A percentile compares a stretch with the other conserved stretches of the same genome.
Conservation (phyloP, 345 rosid species). For the Lepidium sativum region DNA sequence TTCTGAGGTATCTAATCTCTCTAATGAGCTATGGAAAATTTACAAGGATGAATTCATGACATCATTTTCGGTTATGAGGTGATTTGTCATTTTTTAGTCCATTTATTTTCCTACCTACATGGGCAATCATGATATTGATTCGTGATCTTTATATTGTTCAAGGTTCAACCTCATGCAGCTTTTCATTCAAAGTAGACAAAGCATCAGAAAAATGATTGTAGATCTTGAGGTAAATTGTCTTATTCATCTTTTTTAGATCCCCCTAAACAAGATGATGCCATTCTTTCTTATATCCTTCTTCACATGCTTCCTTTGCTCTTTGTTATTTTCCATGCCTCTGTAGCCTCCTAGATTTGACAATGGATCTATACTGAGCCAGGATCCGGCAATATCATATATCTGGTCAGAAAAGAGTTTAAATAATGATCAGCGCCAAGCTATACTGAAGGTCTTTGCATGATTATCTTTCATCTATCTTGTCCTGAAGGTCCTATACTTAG, state of each 20-base stretch:
- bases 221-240: constrained; percentile 73
- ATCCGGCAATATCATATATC: constrained; percentile 90
- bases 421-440: constrained; percentile 93
- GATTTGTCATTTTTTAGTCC: constrained; percentile 6
- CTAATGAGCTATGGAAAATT: constrained; percentile 62
- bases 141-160: constrained; percentile 17
- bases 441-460: constrained; percentile 62
- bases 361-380: constrained; percentile 87
- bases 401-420: constrained; percentile 85
- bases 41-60: constrained; percentile 78
- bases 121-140: not conserved
- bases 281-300: constrained; percentile 2
- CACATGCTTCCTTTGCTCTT: not conserved
- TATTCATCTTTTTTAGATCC: constrained; percentile 10
- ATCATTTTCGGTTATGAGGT: constrained; percentile 89
- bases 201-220: constrained; percentile 76
- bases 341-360: constrained; percentile 95
- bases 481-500: not conserved
- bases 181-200: constrained; percentile 46
- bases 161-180: constrained; percentile 93
- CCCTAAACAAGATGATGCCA: not conserved
- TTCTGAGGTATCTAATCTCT: constrained; percentile 41
- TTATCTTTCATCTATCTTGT: constrained; percentile 7
- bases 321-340: constrained; percentile 11
- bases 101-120: constrained; percentile 8